Evolutionary conservation across 208 protist genomes (phyloP).

Genomic region (Crithidia mellificae): DNA sequence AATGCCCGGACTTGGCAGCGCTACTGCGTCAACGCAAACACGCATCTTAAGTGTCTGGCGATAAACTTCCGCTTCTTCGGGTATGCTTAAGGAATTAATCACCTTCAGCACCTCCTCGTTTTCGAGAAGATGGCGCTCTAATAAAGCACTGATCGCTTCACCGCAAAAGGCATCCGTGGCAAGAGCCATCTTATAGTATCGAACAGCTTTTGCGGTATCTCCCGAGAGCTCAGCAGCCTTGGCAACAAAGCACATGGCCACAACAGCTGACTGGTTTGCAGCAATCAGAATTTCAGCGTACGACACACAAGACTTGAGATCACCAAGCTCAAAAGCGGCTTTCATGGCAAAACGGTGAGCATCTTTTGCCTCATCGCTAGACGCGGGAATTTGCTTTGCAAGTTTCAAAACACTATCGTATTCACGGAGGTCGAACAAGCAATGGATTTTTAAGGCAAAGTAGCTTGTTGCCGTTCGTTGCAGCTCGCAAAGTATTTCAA

Average conservation of each 20-base stretch:
- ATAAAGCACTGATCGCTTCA: conserved; percentile 67
- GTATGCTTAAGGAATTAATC: conserved; percentile 64
- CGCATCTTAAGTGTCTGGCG: conserved; percentile 27
- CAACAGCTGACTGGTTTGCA: conserved; percentile 34
- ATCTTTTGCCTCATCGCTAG: conserved; percentile 5
- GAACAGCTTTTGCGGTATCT: conserved; percentile 55
- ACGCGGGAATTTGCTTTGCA: conserved; percentile 27
- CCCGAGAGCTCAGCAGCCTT: conserved; percentile 72
- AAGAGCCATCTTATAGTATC: conserved; percentile 68
- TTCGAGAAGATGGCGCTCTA: conserved; percentile 66
- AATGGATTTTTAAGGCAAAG: conserved; percentile 47
- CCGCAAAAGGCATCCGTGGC: conserved; percentile 70
- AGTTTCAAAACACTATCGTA: conserved; percentile 65
- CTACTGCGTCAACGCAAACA: conserved; percentile 24
- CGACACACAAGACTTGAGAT: conserved; percentile 51
- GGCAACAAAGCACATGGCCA: conserved; percentile 75
- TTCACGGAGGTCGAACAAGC: conserved; percentile 65
- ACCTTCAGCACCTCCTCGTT: conserved; percentile 39
- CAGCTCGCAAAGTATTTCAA: conserved; percentile 64
- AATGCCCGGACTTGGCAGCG: conserved; percentile 30
- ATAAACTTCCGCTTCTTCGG: conserved; percentile 46
- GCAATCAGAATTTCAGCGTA: conserved; percentile 41
- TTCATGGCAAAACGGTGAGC: conserved; percentile 52
- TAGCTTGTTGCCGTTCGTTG: conserved; percentile 31
- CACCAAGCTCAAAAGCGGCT: conserved; percentile 72